These are phyloP conservation scores for Rhodotorula glutinis DNA, from an alignment of 1,284 basidiomycete species.

Conservation along the genomic window DNA sequence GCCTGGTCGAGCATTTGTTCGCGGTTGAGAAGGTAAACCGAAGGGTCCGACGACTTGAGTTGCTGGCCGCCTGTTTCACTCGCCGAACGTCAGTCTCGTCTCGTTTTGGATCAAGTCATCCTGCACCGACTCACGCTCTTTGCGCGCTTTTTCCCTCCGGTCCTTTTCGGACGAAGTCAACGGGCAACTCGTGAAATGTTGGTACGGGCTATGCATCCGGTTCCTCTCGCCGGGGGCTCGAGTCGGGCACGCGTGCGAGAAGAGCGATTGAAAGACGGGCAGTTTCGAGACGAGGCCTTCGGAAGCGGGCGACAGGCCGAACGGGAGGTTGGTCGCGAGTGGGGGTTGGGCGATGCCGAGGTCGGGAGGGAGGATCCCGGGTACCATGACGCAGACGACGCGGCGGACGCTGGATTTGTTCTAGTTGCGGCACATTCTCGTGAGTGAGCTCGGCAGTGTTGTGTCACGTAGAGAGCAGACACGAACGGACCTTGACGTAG, in stretches of 20 bases:
- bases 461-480: not conserved
- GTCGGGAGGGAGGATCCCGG: conserved; percentile 69
- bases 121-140: conserved; percentile 55
- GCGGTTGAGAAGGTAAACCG: conserved; percentile 67
- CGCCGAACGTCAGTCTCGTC: not conserved
- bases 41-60: conserved; percentile 56
- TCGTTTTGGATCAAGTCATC: not conserved
- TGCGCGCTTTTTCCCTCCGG: conserved; percentile 55
- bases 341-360: conserved; percentile 62
- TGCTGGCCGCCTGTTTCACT: conserved; percentile 27
- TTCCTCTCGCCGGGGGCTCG: conserved; percentile 79
- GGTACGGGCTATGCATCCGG: conserved; percentile 78
- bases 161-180: conserved; percentile 74
- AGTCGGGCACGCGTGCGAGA: conserved; percentile 85
- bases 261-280: conserved; percentile 74
- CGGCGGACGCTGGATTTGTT: conserved; percentile 68
- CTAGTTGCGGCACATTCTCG: conserved; percentile 49
- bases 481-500: conserved; percentile 63
- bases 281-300: conserved; percentile 50
- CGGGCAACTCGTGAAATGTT: conserved; percentile 73
- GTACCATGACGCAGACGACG: conserved; percentile 72
- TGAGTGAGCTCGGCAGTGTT: not conserved
- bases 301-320: conserved; percentile 42
- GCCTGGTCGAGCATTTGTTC: conserved; percentile 88
- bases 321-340: conserved; percentile 56